Percentiles rank a stretch among this genome's conserved stretches.
Evolutionary conservation across 805 yeast species (phyloP).

Genomic region (Nakazawaea ernobii): DNA sequence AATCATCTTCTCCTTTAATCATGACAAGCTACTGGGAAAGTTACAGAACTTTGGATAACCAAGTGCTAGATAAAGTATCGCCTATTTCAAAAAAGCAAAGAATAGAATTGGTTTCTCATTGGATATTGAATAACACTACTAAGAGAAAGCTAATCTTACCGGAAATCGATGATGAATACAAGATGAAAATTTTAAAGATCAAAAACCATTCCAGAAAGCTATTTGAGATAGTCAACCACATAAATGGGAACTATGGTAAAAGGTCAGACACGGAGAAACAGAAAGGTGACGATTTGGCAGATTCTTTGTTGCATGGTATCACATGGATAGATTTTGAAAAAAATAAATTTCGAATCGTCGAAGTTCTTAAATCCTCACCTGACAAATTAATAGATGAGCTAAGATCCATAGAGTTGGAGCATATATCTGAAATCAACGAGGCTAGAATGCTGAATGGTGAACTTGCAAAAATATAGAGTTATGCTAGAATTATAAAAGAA

Average conservation of each 20-base stretch:
- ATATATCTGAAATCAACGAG: slow-evolving; percentile 1
- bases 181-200: background rate
- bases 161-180: background rate
- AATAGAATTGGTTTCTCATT: slow-evolving; percentile 20
- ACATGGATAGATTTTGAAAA: slow-evolving; percentile 41
- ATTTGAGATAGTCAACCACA: slow-evolving; percentile 19
- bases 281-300: slow-evolving; percentile 64
- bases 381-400: slow-evolving; percentile 4
- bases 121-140: slow-evolving; percentile 14
- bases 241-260: slow-evolving; percentile 17
- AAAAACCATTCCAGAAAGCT: slow-evolving; percentile 18
- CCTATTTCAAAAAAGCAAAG: slow-evolving; percentile 19
- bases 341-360: slow-evolving; percentile 17
- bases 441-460: background rate
- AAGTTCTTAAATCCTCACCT: slow-evolving; percentile 7
- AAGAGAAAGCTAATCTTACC: background rate
- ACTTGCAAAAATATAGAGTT: background rate
- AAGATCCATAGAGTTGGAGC: slow-evolving; percentile 4
- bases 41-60: slow-evolving; percentile 4
- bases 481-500: background rate
- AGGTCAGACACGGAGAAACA: slow-evolving; percentile 4
- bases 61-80: background rate
- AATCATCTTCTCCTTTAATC: slow-evolving; percentile 20
- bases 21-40: slow-evolving; percentile 27
- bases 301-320: slow-evolving; percentile 57